Evolutionary conservation across 1,284 basidiomycete species (phyloP).

Genomic region (Cutaneotrichosporon spelunceum): DNA sequence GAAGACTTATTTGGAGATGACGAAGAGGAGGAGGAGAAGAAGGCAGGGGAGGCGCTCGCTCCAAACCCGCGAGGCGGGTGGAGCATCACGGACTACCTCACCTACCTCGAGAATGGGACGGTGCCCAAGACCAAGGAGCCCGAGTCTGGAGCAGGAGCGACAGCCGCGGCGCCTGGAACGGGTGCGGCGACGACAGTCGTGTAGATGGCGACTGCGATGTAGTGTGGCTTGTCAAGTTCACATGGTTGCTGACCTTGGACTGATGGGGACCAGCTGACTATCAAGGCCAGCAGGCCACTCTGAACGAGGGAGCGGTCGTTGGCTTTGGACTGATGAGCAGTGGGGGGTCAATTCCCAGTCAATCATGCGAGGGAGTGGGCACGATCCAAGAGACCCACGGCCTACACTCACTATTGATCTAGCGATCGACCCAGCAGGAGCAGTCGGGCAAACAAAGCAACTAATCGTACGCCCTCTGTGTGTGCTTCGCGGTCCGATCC

Average conservation of each 20-base stretch:
- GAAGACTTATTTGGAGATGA: conserved; percentile 28
- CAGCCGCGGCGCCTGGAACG: background rate
- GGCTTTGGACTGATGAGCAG: too few relatives aligned
- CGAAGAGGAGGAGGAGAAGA: conserved; percentile 21
- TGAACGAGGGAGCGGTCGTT: too few relatives aligned
- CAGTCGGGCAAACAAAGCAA: background rate
- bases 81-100: conserved; percentile 36
- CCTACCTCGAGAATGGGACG: conserved; percentile 37
- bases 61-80: conserved; percentile 35
- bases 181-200: background rate
- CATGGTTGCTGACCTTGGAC: background rate
- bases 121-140: background rate
- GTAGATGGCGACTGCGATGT: background rate
- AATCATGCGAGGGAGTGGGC: too few relatives aligned
- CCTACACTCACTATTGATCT: background rate
- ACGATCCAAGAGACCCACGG: background rate
- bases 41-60: conserved; percentile 11
- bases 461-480: background rate
- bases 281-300: background rate
- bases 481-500: background rate
- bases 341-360: too few relatives aligned
- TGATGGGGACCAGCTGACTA: background rate
- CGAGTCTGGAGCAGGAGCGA: background rate
- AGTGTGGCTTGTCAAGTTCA: background rate
- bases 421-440: background rate